phyloP scores from a whole-genome alignment of 2,329 filamentous ascomycete genomes.

The Ophiostoma pallidulum region DNA sequence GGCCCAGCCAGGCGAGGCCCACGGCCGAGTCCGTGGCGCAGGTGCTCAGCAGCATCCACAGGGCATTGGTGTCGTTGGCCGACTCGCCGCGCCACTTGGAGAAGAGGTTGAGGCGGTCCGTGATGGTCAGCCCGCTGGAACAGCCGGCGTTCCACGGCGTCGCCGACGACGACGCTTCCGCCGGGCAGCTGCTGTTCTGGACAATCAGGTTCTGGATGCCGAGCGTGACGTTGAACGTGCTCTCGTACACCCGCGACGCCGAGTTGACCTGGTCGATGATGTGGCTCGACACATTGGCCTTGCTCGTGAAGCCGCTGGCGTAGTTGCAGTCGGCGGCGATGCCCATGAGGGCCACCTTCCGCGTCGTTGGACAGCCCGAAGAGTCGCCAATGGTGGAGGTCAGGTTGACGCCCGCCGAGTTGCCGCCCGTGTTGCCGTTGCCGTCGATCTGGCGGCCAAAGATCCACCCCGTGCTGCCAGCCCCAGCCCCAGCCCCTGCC shows the following conservation, averaged over 20 bases:
- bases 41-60: constrained; percentile 82
- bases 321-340: constrained; percentile 92
- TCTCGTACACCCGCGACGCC: constrained; percentile 81
- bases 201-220: constrained; percentile 81
- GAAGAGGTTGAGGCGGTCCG: constrained; percentile 74
- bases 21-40: constrained; percentile 79
- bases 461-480: constrained; percentile 39
- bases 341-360: constrained; percentile 83
- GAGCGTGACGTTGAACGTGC: constrained; percentile 87
- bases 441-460: constrained; percentile 68
- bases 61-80: constrained; percentile 66
- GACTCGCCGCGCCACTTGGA: constrained; percentile 77
- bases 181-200: constrained; percentile 64
- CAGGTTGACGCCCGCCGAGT: constrained; percentile 72
- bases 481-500: too few species aligned
- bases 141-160: constrained; percentile 83
- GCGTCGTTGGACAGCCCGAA: constrained; percentile 76
- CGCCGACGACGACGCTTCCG: constrained; percentile 46
- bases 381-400: constrained; percentile 69
- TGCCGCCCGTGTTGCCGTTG: constrained; percentile 50
- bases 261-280: constrained; percentile 77
- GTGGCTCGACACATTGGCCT: constrained; percentile 57
- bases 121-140: constrained; percentile 52
- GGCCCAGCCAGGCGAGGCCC: constrained; percentile 85
- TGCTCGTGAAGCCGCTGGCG: constrained; percentile 58